Evolutionary conservation across 176 grass and related monocot species (phyloP).

Genomic region (Saccharum officinarum): DNA sequence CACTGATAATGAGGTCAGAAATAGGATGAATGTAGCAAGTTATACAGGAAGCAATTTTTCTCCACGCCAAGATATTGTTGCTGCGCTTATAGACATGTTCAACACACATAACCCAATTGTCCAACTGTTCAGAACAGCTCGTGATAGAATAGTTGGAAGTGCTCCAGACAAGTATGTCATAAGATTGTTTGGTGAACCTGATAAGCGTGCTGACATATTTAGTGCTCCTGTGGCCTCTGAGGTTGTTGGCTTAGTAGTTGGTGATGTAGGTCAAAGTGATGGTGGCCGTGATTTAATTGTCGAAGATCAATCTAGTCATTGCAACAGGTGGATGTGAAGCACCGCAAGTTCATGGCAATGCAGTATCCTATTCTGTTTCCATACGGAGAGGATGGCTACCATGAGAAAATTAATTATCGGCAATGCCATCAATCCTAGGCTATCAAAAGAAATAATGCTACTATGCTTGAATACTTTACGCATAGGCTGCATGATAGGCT

Average conservation of each 20-base stretch:
- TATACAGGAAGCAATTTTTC: too few species aligned
- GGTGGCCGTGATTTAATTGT: neutral
- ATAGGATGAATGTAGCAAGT: neutral
- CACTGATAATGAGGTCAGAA: neutral
- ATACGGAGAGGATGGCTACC: neutral
- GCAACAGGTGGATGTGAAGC: neutral
- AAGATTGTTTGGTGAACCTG: neutral
- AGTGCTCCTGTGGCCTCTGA: neutral
- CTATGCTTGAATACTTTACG: neutral
- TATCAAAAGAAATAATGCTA: neutral
- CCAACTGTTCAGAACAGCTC: neutral
- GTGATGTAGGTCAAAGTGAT: neutral
- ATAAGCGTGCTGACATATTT: neutral
- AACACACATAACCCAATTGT: neutral
- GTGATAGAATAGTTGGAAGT: neutral
- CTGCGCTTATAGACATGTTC: neutral
- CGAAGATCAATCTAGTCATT: neutral
- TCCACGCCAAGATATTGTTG: neutral
- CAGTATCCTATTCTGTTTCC: neutral
- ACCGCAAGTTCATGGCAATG: constrained; percentile 5
- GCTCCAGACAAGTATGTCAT: neutral
- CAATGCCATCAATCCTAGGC: fast-evolving
- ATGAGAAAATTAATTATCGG: neutral
- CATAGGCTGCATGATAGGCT: neutral
- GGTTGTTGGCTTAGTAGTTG: neutral